phyloP scores from a whole-genome alignment of 306 rosid species.

The Gastrolobium bilobum region DNA sequence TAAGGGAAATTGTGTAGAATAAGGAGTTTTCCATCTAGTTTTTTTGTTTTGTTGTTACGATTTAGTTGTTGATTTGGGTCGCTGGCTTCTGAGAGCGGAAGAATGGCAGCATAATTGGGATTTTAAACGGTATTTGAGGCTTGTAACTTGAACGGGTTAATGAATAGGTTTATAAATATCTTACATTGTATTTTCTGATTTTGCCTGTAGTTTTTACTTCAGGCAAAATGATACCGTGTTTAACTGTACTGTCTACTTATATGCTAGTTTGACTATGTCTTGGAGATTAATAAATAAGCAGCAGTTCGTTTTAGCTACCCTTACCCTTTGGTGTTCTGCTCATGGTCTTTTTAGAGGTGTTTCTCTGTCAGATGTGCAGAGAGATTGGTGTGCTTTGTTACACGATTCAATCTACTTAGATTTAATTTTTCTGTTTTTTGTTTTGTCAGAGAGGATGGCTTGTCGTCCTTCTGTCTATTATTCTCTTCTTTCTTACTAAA shows the following conservation, averaged over 20 bases:
- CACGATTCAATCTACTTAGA: too few relatives aligned
- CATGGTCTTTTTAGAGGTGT: too few relatives aligned
- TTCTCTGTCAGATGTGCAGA: too few relatives aligned
- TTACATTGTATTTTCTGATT: conserved; percentile 13
- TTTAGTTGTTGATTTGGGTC: conserved; percentile 19
- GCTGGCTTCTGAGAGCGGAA: neutral
- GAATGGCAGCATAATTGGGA: neutral
- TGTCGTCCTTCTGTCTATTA: too few relatives aligned
- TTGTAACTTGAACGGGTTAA: neutral
- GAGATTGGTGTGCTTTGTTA: too few relatives aligned
- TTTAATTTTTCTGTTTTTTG: too few relatives aligned
- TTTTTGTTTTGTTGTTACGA: neutral
- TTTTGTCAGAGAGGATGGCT: too few relatives aligned
- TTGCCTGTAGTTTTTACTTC: neutral
- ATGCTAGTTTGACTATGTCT: neutral
- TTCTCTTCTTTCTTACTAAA: too few relatives aligned
- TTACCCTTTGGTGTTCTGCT: too few relatives aligned
- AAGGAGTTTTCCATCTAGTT: neutral
- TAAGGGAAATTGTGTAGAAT: neutral
- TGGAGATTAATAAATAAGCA: neutral
- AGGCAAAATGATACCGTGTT: neutral
- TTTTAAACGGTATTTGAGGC: conserved; percentile 5
- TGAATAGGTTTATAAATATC: neutral
- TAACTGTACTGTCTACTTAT: neutral
- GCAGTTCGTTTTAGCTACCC: too few relatives aligned